Evolutionary conservation across 768 basidiomycete species (phyloP).

Genomic region (Naganishia randhawae): DNA sequence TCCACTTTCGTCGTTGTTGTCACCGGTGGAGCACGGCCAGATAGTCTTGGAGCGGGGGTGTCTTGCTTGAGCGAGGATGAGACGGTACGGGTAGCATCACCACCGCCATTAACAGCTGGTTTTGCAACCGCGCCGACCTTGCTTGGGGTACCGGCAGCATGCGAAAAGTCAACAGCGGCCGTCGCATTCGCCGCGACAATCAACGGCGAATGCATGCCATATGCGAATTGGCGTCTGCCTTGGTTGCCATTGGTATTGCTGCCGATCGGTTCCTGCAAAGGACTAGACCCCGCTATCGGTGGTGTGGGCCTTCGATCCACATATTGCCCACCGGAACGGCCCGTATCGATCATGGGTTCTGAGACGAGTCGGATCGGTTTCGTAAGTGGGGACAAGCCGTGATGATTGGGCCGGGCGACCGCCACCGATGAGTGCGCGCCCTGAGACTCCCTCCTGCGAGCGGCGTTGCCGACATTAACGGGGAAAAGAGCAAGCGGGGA

Average conservation of each 20-base stretch:
- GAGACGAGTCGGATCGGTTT: conserved; percentile 14
- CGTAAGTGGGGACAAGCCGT: conserved; percentile 22
- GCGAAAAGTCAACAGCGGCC: conserved; percentile 24
- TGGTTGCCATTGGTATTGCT: neutral
- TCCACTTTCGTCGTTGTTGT: conserved; percentile 3
- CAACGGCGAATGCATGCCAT: conserved; percentile 30
- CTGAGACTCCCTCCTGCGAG: conserved; percentile 15
- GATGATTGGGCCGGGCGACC: neutral
- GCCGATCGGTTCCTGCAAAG: conserved; percentile 14
- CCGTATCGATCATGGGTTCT: conserved; percentile 3
- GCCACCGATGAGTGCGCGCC: neutral
- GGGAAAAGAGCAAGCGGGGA: conserved; percentile 46
- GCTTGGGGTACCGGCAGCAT: conserved; percentile 15
- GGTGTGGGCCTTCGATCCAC: neutral
- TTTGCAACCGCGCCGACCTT: neutral
- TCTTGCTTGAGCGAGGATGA: neutral
- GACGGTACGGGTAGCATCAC: neutral
- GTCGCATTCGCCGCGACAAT: conserved; percentile 26
- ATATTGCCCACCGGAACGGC: neutral
- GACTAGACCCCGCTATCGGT: neutral
- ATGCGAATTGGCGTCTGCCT: conserved; percentile 21
- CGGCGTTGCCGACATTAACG: conserved; percentile 4
- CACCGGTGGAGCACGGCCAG: neutral
- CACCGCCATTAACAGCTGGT: neutral
- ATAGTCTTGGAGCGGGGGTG: neutral